Conservation (phyloP, 2,329 filamentous ascomycete genomes). For the Metarhizium sp. region DNA sequence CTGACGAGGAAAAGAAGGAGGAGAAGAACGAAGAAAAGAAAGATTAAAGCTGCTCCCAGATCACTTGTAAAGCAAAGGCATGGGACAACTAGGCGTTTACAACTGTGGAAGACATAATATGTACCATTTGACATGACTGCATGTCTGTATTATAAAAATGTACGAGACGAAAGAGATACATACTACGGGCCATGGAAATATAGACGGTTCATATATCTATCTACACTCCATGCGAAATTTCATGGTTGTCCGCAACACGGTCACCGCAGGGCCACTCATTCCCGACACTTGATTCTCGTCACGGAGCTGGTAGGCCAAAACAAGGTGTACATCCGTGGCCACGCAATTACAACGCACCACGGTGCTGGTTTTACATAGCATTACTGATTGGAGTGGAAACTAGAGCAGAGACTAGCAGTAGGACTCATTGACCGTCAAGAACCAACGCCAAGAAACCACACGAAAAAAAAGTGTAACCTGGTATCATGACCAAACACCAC, state of each 20-base stretch:
- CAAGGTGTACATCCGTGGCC: background rate
- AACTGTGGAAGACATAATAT: constrained; percentile 2
- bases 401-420: background rate
- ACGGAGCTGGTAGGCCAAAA: background rate
- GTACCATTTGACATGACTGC: constrained; percentile 5
- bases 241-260: background rate
- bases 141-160: constrained; percentile 8
- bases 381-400: background rate
- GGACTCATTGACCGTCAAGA: background rate
- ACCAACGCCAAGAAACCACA: constrained; percentile 4
- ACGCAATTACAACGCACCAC: background rate
- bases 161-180: constrained; percentile 1
- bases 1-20: constrained; percentile 10
- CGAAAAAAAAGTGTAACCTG: background rate
- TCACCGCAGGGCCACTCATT: background rate
- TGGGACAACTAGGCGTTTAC: background rate
- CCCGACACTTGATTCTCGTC: background rate
- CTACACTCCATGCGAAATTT: constrained; percentile 1
- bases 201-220: constrained; percentile 3
- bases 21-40: constrained; percentile 9
- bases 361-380: background rate
- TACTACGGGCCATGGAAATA: background rate
- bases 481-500: background rate
- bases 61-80: background rate
- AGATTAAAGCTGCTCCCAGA: background rate